phyloP scores from a whole-genome alignment of 495 filamentous ascomycete genomes.

The Chlorociboria aeruginascens region DNA sequence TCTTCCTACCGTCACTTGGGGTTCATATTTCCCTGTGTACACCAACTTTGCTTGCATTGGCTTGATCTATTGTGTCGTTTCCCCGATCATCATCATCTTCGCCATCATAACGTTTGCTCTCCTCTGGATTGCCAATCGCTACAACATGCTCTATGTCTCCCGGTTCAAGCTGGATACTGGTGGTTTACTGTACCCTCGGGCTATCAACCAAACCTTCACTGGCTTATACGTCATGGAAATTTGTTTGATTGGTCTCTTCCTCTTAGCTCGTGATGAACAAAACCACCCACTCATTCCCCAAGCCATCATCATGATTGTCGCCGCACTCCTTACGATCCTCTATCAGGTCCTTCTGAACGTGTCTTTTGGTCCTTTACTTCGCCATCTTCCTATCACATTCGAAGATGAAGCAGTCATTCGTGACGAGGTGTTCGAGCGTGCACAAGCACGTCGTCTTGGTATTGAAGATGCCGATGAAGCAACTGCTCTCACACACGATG shows the following conservation, averaged over 20 bases:
- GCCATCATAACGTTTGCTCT: slow-evolving; percentile 88
- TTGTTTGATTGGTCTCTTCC: slow-evolving; percentile 82
- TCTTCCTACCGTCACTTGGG: slow-evolving; percentile 74
- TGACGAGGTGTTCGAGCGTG: slow-evolving; percentile 76
- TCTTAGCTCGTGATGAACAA: slow-evolving; percentile 57
- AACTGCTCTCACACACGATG: slow-evolving; percentile 5
- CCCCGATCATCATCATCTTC: slow-evolving; percentile 86
- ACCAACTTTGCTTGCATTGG: slow-evolving; percentile 93
- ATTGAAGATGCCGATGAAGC: slow-evolving; percentile 25
- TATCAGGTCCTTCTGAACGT: slow-evolving; percentile 75
- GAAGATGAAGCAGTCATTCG: slow-evolving; percentile 87
- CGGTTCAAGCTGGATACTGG: slow-evolving; percentile 88
- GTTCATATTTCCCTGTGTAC: slow-evolving; percentile 88
- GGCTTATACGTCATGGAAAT: slow-evolving; percentile 94
- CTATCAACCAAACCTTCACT: slow-evolving; percentile 92
- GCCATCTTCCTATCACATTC: slow-evolving; percentile 86
- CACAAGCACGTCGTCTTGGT: slow-evolving; percentile 52
- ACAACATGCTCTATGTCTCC: slow-evolving; percentile 92
- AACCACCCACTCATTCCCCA: slow-evolving; percentile 54
- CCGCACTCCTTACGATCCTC: slow-evolving; percentile 54
- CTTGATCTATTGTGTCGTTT: slow-evolving; percentile 81
- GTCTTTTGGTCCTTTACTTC: slow-evolving; percentile 78
- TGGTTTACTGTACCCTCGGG: slow-evolving; percentile 81
- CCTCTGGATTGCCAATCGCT: slow-evolving; percentile 93
- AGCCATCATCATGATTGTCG: slow-evolving; percentile 80